A percentile compares a stretch with the other conserved stretches of the same genome.
These are phyloP conservation scores for Dalbergia cochinchinensis DNA, from an alignment of 306 rosid species.

Conservation along the genomic window DNA sequence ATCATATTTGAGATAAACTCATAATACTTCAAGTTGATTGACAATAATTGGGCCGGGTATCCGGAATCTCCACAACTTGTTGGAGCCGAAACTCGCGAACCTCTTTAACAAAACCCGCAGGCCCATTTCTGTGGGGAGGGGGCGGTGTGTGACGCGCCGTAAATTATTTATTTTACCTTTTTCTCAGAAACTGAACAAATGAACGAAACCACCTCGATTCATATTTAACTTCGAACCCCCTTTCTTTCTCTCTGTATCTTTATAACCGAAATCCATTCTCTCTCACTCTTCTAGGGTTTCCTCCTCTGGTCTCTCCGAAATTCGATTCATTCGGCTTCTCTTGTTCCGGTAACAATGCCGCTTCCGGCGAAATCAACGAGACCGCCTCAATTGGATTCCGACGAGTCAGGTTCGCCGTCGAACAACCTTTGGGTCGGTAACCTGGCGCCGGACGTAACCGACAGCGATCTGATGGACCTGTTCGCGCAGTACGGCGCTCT, in stretches of 20 bases:
- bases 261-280: neutral
- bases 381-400: slow-evolving; percentile 48
- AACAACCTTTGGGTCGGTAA: slow-evolving; percentile 97
- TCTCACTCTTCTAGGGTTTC: slow-evolving; percentile 45
- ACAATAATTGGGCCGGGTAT: neutral
- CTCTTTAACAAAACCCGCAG: neutral
- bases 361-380: slow-evolving; percentile 59
- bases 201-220: neutral
- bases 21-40: too few species aligned
- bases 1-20: too few species aligned
- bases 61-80: neutral
- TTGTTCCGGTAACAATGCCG: slow-evolving; percentile 63
- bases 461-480: slow-evolving; percentile 78
- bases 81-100: neutral
- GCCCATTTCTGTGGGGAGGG: neutral
- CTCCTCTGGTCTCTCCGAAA: neutral
- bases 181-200: neutral
- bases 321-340: neutral
- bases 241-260: neutral
- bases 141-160: neutral
- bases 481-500: slow-evolving; percentile 86
- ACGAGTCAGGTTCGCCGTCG: slow-evolving; percentile 63
- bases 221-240: neutral
- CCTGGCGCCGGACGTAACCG: slow-evolving; percentile 76
- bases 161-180: neutral